phyloP scores from a whole-genome alignment of 2,329 filamentous ascomycete genomes.

The Lojkania enalia region DNA sequence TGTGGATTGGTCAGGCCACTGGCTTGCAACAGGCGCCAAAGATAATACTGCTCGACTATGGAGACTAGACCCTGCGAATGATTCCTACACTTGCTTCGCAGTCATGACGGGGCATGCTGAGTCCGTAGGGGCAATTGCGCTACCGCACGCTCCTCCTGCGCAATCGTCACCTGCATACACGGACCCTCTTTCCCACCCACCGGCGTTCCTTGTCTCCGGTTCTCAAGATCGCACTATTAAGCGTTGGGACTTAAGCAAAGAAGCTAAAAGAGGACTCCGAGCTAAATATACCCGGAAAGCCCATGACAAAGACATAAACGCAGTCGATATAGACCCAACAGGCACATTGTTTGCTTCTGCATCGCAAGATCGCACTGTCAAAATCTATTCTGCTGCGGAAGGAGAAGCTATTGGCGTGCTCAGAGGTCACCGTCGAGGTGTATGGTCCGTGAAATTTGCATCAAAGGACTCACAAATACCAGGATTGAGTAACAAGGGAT shows the following conservation, averaged over 20 bases:
- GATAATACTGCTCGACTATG: constrained; percentile 93
- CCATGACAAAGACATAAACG: constrained; percentile 98
- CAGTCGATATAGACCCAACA: constrained; percentile 76
- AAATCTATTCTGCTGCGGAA: constrained; percentile 91
- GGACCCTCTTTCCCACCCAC: constrained; percentile 77
- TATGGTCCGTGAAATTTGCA: constrained; percentile 93
- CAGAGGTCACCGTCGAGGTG: constrained; percentile 88
- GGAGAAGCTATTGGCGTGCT: constrained; percentile 91
- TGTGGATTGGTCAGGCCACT: constrained; percentile 94
- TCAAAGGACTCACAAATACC: constrained; percentile 69
- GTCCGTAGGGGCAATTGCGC: constrained; percentile 84
- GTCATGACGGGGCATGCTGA: constrained; percentile 91
- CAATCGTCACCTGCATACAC: constrained; percentile 70
- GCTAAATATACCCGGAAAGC: constrained; percentile 89
- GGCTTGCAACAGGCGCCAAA: constrained; percentile 94
- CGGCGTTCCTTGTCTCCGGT: constrained; percentile 83
- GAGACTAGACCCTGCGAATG: constrained; percentile 76
- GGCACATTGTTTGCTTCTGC: constrained; percentile 89
- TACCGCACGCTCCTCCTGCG: constrained; percentile 71
- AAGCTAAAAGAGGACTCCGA: constrained; percentile 59
- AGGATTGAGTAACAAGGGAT: constrained; percentile 69
- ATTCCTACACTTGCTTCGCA: constrained; percentile 77
- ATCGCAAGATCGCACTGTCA: constrained; percentile 94
- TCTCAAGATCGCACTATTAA: constrained; percentile 97
- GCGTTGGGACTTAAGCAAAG: constrained; percentile 73